These are phyloP conservation scores for Brassica nigra DNA, from an alignment of 345 rosid genomes.

Conservation along the genomic window DNA sequence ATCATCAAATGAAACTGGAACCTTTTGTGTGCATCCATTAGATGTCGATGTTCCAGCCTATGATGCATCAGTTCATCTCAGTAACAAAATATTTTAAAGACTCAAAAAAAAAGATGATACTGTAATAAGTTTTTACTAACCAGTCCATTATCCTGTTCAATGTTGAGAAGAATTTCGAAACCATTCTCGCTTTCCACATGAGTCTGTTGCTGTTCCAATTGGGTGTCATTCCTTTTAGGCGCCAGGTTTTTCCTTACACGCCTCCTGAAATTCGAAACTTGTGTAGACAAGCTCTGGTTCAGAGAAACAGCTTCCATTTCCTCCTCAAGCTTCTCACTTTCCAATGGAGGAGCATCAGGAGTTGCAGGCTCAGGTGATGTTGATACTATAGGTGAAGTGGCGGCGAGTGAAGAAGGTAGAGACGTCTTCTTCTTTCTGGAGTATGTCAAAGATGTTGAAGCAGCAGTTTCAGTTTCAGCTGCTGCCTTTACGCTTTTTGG, in stretches of 20 bases:
- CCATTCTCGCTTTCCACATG: neutral
- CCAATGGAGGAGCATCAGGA: slow-evolving; percentile 28
- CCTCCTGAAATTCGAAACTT: neutral
- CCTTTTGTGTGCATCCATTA: slow-evolving; percentile 7
- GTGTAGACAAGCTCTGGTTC: neutral
- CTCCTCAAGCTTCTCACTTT: slow-evolving; percentile 16
- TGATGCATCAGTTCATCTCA: slow-evolving; percentile 6
- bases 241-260: neutral
- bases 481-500: neutral
- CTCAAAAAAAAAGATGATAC: neutral
- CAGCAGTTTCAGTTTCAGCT: neutral
- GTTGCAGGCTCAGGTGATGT: neutral
- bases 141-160: slow-evolving; percentile 22
- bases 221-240: neutral
- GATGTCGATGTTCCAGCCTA: slow-evolving; percentile 12
- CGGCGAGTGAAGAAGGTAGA: neutral
- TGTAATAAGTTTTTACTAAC: slow-evolving; percentile 35
- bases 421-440: neutral
- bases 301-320: neutral
- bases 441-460: neutral
- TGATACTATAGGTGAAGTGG: neutral
- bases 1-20: neutral
- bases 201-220: neutral
- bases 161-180: neutral
- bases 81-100: neutral